Conservation (phyloP, 495 filamentous ascomycete species). For the Pyrenula aspistea region DNA sequence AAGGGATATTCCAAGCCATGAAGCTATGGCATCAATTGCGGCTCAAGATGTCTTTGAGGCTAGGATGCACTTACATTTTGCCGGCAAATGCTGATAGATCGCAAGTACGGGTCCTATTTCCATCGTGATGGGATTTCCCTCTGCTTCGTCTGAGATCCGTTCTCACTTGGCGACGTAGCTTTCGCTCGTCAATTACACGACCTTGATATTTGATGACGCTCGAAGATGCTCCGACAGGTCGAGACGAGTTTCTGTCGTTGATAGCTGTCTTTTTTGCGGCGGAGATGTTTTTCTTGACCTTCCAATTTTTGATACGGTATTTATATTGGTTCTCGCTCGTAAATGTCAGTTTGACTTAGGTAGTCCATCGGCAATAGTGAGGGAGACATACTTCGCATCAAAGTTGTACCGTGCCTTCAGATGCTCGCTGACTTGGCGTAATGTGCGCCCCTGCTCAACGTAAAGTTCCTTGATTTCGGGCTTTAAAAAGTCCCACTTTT, state of each 20-base stretch:
- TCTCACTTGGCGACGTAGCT: slow-evolving; percentile 23
- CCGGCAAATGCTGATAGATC: no score
- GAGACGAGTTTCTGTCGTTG: slow-evolving; percentile 3
- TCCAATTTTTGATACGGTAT: slow-evolving; percentile 28
- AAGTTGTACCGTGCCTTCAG: slow-evolving; percentile 20
- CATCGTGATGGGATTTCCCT: slow-evolving; percentile 7
- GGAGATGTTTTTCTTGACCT: slow-evolving; percentile 18
- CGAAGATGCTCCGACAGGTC: slow-evolving; percentile 13
- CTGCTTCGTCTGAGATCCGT: slow-evolving; percentile 8
- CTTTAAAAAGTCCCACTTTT: slow-evolving; percentile 27
- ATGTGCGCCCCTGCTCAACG: slow-evolving; percentile 12
- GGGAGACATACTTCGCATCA: slow-evolving; percentile 20
- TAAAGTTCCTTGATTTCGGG: slow-evolving; percentile 20
- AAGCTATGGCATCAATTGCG: slow-evolving; percentile 12
- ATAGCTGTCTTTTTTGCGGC: slow-evolving; percentile 14
- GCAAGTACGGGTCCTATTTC: slow-evolving; percentile 10
- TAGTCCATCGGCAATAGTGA: no score
- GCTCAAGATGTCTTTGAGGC: no score
- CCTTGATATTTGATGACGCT: slow-evolving; percentile 13
- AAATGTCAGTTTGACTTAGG: no score
- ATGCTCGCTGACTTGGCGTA: slow-evolving; percentile 13
- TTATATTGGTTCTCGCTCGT: slow-evolving; percentile 25
- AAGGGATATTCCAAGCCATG: slow-evolving; percentile 24
- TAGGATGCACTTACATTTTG: no score
- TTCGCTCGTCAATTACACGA: slow-evolving; percentile 15